Evolutionary conservation across 2,329 filamentous ascomycete genomes (phyloP), one percentile per base, ranked within the genome.

Genomic region (Cytospora mali): DNA sequence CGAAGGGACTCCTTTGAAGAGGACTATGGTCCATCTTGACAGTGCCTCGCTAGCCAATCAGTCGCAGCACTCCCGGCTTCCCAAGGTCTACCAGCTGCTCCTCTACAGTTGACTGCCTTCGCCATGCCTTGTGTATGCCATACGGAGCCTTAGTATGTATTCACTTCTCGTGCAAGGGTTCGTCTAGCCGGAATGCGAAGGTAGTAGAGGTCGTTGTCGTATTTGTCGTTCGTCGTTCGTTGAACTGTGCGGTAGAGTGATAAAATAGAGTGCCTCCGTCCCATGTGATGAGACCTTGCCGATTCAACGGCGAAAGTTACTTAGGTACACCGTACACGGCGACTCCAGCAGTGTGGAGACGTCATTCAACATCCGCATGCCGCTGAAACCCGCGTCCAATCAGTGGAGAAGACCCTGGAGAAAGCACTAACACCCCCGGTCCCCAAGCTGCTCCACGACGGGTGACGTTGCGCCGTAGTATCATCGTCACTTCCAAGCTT

Each of bases 11-110:
- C 16, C 25, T 29, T 13, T 16, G 35, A 23, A 58, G 28, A 25
- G 54, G 55, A 35, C 60, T 65, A 23, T 54, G 46, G 35, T 31
- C 33, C 60, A 63, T 62, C 31, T 46, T 57, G 35, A 28, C 56
- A 14, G 6, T 11, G 46, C 27, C 18, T 14, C 9, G 10, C 28
- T 58, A 51, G 49, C 61, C 49, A 27, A 35, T 42, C 27, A 27
- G 48, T 42, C 27, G 48, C 55, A 51, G 49, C 60, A 21, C 50
- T 64, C 54, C 50, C 28, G 27, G 54, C 62, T 62, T 55, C 58
- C 63, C 63, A 62, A 54, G 28, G 35, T 65, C 64, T 61, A 49
- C 60, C 61, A 63, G 52, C 60, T 62, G 53, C 61, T 65, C 28
- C 48, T 58, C 29, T 60, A 48, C n/a, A 35, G 14, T 21, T 53